These are phyloP conservation scores for Cymbopogon citratus DNA, from an alignment of 176 grass and related monocot species.

Conservation along the genomic window DNA sequence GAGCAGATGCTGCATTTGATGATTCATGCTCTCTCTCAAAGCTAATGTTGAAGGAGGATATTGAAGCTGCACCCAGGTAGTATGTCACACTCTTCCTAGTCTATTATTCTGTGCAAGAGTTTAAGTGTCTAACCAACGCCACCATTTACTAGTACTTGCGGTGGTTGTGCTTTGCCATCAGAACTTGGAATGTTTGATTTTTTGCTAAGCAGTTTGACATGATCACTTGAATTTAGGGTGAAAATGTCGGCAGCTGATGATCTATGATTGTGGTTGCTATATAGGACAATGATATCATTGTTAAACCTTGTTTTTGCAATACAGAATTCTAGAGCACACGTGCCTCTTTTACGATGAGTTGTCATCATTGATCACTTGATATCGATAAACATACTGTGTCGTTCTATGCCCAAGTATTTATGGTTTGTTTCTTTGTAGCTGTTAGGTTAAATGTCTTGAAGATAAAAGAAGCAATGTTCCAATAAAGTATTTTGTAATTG, in stretches of 20 bases:
- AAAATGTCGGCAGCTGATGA: background rate
- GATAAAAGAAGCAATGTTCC: background rate
- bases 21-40: slow-evolving; percentile 44
- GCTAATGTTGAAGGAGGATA: slow-evolving; percentile 51
- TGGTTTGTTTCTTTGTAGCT: background rate
- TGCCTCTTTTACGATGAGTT: background rate
- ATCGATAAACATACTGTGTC: background rate
- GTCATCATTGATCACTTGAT: background rate
- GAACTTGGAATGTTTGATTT: background rate
- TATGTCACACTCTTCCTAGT: background rate
- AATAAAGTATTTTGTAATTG: background rate
- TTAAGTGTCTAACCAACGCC: background rate
- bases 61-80: slow-evolving; percentile 29
- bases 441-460: background rate
- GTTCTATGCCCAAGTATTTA: background rate
- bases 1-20: slow-evolving; percentile 29
- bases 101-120: background rate
- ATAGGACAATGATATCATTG: background rate
- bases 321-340: background rate
- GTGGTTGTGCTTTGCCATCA: background rate
- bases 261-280: background rate
- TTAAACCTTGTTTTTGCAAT: background rate
- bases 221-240: background rate
- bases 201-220: background rate
- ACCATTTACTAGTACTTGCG: background rate